Evolutionary conservation across 345 rosid species (phyloP), one percentile per base, ranked within the genome.

Genomic region (Eucalyptus regnans): DNA sequence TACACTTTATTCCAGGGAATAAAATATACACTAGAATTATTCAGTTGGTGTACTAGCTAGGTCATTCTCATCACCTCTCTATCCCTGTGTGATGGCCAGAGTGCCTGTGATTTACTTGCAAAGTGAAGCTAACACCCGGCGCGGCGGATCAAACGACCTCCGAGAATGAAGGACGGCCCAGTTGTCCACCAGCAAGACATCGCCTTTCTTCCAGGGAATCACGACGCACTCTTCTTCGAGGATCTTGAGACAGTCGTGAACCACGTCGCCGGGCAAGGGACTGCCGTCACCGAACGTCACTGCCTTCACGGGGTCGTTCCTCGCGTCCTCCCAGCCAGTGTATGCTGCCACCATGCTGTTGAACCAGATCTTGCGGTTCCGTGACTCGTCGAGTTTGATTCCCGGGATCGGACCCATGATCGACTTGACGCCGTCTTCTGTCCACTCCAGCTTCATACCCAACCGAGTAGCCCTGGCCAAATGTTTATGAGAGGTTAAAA

Each of bases 271-370:
- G 0, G 98, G 99, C 93, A 96, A 92, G 20, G 96, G 94, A 49
- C 90, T 86, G 9, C 98, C 98, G 37, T 96, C 94, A 20, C 98
- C 99, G 18, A 96, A 96, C 7, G 94, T 94, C 62, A 96, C 97
- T 0, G 98, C 96, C 90, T 95, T 96, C 54, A 43, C 90, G 13
- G 98, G 97, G 92, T 96, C 96, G 13, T 96, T 97, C 85, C 96
- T 90, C 14, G 87, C 92, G 87, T 96, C 98, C 90, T 96, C 91
- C 99, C 99, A 95, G 4, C 99, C 99, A 1, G 95, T 96, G 88
- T 95, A 96, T 15, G 98, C 99, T 46, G 98, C 97, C 81, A 96
- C 99, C 98, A 96, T 95, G 92, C 98, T 95, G 56, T 96, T 96
- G 91, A 96, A 96, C 99, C 99, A 97, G 20, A 94, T 93, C 92